Evolutionary conservation across 768 basidiomycete genomes (phyloP).

Genomic region (Rhizopogon roseolus): DNA sequence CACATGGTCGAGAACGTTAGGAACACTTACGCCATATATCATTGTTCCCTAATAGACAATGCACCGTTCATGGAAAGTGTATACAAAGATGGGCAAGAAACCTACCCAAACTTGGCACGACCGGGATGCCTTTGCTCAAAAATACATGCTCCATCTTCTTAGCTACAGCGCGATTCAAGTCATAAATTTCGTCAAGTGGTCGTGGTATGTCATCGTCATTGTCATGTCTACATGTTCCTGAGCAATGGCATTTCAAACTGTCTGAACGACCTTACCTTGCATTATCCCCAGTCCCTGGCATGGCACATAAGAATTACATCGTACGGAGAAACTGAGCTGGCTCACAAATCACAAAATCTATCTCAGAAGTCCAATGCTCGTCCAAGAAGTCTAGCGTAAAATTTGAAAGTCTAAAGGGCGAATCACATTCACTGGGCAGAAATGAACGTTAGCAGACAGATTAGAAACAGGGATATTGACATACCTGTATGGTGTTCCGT

Average conservation of each 20-base stretch:
- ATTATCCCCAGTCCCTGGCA: slow-evolving; percentile 71
- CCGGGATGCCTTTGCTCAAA: slow-evolving; percentile 59
- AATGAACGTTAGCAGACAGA: too few relatives aligned
- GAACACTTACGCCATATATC: slow-evolving; percentile 79
- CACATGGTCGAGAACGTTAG: slow-evolving; percentile 4
- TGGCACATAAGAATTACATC: background rate
- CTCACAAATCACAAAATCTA: slow-evolving; percentile 87
- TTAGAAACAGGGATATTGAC: slow-evolving; percentile 18
- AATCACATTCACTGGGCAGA: slow-evolving; percentile 67
- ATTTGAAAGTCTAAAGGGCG: slow-evolving; percentile 72
- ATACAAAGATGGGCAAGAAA: slow-evolving; percentile 1
- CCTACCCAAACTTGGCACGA: slow-evolving; percentile 75
- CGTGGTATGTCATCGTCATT: slow-evolving; percentile 76
- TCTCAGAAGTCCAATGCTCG: slow-evolving; percentile 71
- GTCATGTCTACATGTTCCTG: slow-evolving; percentile 55
- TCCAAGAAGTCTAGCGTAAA: slow-evolving; percentile 76
- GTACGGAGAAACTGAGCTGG: slow-evolving; percentile 1
- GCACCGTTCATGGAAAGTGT: background rate
- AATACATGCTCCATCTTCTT: slow-evolving; percentile 70
- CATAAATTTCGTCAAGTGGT: slow-evolving; percentile 73
- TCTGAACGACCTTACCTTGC: slow-evolving; percentile 40
- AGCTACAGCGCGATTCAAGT: slow-evolving; percentile 65
- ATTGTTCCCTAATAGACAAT: slow-evolving; percentile 63
- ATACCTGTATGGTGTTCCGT: slow-evolving; percentile 65
- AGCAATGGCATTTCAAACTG: background rate